Evolutionary conservation across 805 yeast genomes (phyloP), one percentile per base, ranked within the genome.

Genomic region (Saccharomycopsis vini): DNA sequence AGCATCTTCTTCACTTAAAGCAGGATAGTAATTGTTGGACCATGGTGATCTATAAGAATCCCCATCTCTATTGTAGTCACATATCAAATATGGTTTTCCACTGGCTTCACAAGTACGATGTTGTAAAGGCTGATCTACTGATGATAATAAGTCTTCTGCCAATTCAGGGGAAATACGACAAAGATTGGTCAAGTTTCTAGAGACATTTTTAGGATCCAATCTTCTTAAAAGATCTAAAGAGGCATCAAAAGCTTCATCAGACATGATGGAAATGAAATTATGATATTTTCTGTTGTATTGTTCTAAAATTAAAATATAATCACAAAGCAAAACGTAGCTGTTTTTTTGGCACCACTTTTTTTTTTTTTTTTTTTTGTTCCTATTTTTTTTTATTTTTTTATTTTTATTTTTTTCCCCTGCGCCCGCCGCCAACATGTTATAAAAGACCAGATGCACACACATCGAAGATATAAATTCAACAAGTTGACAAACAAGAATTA

Each of bases 41-140:
- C 90, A 88, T 4, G 97, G 98, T 0, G 95, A 84, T 54, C 97
- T 72, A 63, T 73, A 84, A 18, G 89, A 79, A 62, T 90, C 97
- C 5, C 95, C 89, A 58, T 90, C 98, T 53, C 98, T 73, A 62
- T 90, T 90, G 61, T 90, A 90, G 61, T 90, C 98, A 63, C 97
- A 90, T 42, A 89, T 75, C 45, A 90, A 70, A 59, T 71, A 90
- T 46, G 72, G 73, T 62, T 82, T 82, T 9, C 84, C 84, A 12
- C 75, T 58, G 22, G 63, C 62, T 7, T 56, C 53, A 57, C 88
- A 81, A 30, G 64, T 63, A 38, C 65, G 56, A 2, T 43, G 37
- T 23, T 57, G 52, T 53, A 90, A 68, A 21, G 97, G 97, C 41
- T 81, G 79, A 62, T 90, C 98, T 10, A 90, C 88, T 0, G 92